Evolutionary conservation across 148 eudicot genomes (phyloP).

Genomic region (Mesembryanthemum crystallinum): DNA sequence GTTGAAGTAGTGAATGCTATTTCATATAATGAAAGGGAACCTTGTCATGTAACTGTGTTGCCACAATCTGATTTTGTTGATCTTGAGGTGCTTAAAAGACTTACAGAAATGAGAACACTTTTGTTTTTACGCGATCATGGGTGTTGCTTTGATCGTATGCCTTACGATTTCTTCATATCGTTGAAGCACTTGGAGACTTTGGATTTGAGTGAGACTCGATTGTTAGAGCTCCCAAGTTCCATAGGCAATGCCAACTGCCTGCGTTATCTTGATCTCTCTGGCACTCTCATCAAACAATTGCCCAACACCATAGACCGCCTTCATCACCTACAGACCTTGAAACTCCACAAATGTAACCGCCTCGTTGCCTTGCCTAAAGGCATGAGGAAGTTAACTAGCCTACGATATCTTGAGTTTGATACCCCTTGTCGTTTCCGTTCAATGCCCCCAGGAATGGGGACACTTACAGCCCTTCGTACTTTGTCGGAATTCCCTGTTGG

Average conservation of each 20-base stretch:
- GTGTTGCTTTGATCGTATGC: background rate
- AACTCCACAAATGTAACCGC: conserved; percentile 14
- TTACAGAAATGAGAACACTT: conserved; percentile 7
- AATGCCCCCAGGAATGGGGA: conserved; percentile 22
- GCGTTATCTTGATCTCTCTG: conserved; percentile 17
- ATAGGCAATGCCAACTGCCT: conserved; percentile 1
- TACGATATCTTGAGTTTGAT: conserved; percentile 25
- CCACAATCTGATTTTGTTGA: background rate
- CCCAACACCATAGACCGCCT: conserved; percentile 18
- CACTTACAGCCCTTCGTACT: conserved; percentile 9
- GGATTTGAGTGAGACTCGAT: conserved; percentile 15
- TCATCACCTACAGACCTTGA: conserved; percentile 8
- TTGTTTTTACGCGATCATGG: conserved; percentile 3
- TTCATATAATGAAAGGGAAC: background rate
- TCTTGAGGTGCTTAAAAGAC: background rate
- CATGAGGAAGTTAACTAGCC: conserved; percentile 7
- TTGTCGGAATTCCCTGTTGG: conserved; percentile 20
- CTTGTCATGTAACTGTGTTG: conserved; percentile 6
- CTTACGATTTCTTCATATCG: conserved; percentile 18
- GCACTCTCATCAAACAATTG: conserved; percentile 11
- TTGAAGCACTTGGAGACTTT: conserved; percentile 1
- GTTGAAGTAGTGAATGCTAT: too few species aligned
- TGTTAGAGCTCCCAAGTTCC: conserved; percentile 17
- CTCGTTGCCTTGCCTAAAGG: conserved; percentile 15
- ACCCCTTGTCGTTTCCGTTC: background rate